Conservation (phyloP, 441 rosid genomes). For the Populus hybrid region DNA sequence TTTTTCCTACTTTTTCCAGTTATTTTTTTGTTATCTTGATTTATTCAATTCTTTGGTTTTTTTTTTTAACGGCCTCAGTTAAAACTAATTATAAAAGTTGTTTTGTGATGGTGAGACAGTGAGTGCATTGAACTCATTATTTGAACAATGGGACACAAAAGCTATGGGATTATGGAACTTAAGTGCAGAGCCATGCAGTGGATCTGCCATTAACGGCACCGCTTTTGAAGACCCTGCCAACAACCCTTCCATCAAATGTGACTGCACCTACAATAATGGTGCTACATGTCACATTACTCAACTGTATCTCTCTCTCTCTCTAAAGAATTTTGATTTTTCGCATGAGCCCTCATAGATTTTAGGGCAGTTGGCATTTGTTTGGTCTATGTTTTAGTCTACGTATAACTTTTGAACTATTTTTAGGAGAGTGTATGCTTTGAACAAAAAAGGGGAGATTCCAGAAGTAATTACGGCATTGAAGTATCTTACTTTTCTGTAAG, state of each 20-base stretch:
- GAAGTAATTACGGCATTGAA: conserved; percentile 18
- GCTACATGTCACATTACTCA: conserved; percentile 19
- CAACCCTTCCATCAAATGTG: conserved; percentile 29
- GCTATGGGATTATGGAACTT: conserved; percentile 22
- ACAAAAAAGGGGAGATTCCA: conserved; percentile 25
- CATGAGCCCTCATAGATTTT: neutral
- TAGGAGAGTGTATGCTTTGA: conserved; percentile 29
- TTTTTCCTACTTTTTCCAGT: too few relatives aligned
- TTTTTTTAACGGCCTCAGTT: too few relatives aligned
- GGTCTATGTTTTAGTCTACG: too few relatives aligned
- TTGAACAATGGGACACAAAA: conserved; percentile 20
- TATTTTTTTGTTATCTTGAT: too few relatives aligned
- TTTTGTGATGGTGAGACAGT: conserved; percentile 9
- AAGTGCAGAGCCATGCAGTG: conserved; percentile 34
- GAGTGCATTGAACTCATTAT: conserved; percentile 22
- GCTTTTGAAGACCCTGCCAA: conserved; percentile 9
- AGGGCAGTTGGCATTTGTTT: neutral
- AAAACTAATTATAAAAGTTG: too few relatives aligned
- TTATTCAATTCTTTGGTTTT: too few relatives aligned
- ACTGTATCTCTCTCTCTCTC: conserved; percentile 5
- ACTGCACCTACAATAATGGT: conserved; percentile 12
- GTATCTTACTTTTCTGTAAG: conserved; percentile 21
- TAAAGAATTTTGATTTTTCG: neutral
- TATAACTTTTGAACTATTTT: neutral
- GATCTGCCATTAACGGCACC: conserved; percentile 20